Evolutionary conservation across 2,329 filamentous ascomycete species (phyloP).

Genomic region (Aspergillus hiratsukae): DNA sequence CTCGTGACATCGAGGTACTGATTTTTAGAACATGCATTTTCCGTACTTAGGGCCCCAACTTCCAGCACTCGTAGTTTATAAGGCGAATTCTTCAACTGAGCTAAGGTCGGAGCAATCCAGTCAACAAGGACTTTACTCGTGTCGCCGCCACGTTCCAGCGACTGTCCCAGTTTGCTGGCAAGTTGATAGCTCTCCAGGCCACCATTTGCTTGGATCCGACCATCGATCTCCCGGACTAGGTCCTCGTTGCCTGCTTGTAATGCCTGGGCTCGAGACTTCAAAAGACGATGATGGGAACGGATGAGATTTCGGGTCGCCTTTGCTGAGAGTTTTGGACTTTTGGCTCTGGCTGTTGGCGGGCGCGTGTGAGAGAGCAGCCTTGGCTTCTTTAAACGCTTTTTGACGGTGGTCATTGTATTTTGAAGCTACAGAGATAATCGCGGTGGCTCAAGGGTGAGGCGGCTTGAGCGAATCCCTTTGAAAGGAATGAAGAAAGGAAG

Average conservation of each 20-base stretch:
- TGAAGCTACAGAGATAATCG: not conserved
- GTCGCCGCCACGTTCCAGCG: constrained; percentile 58
- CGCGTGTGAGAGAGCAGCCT: constrained; percentile 42
- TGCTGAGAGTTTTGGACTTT: constrained; percentile 46
- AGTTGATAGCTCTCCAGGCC: constrained; percentile 58
- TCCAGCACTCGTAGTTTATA: constrained; percentile 67
- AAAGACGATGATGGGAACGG: constrained; percentile 55
- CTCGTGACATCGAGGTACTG: constrained; percentile 67
- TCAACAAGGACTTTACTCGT: constrained; percentile 56
- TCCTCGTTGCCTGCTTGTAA: constrained; percentile 42
- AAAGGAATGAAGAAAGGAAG: not conserved
- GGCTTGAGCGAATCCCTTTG: not conserved
- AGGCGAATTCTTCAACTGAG: constrained; percentile 15
- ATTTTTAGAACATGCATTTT: constrained; percentile 77
- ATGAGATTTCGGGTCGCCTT: constrained; percentile 57
- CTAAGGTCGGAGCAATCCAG: constrained; percentile 47
- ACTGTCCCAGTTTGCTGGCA: constrained; percentile 60
- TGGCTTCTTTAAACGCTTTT: constrained; percentile 29
- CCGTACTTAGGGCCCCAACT: constrained; percentile 78
- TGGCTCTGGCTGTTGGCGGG: constrained; percentile 38
- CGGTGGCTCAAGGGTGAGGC: not conserved
- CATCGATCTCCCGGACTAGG: constrained; percentile 41
- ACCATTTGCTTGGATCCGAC: constrained; percentile 52
- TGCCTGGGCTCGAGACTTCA: constrained; percentile 54
- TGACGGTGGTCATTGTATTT: constrained; percentile 27